phyloP scores from a whole-genome alignment of 331 rosid species.

The Malus hybrid region DNA sequence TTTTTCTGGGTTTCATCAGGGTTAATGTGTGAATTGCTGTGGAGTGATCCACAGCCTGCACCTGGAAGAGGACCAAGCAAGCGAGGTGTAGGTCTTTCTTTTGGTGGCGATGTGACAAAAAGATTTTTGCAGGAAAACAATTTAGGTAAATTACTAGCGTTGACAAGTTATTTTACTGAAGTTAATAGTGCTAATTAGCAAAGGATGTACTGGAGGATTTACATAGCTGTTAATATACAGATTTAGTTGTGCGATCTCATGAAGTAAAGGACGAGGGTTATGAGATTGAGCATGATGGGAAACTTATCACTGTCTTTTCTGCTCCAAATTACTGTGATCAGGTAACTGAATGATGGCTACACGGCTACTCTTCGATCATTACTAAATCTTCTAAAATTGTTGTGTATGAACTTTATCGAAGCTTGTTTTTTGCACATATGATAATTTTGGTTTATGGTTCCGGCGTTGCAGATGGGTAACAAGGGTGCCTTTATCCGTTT shows the following conservation, averaged over 20 bases:
- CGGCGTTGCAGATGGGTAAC: slow-evolving; percentile 85
- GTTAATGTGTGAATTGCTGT: slow-evolving; percentile 92
- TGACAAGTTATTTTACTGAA: not conserved
- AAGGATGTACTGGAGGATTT: slow-evolving; percentile 5
- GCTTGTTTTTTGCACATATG: not conserved
- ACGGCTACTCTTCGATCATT: not conserved
- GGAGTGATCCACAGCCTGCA: slow-evolving; percentile 98
- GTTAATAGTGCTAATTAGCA: not conserved
- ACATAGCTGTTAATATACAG: slow-evolving; percentile 35
- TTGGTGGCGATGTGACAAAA: slow-evolving; percentile 88
- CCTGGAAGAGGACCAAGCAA: slow-evolving; percentile 99
- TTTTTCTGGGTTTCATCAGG: slow-evolving; percentile 38
- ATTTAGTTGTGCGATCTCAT: slow-evolving; percentile 95
- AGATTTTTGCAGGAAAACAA: slow-evolving; percentile 80
- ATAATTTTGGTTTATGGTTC: slow-evolving; percentile 2
- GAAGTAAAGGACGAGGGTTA: slow-evolving; percentile 99
- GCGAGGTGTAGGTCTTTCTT: slow-evolving; percentile 96
- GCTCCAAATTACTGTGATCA: slow-evolving; percentile 99
- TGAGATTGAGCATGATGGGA: slow-evolving; percentile 94
- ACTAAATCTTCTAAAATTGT: not conserved
- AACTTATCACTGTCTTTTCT: slow-evolving; percentile 96
- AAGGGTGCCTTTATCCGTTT: slow-evolving; percentile 98
- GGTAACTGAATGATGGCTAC: slow-evolving; percentile 35
- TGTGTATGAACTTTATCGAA: not conserved
- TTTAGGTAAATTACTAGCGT: slow-evolving; percentile 45